These are phyloP conservation scores for Globisporangium sylvaticum DNA, from an alignment of 352 stramenopile species.

Conservation along the genomic window DNA sequence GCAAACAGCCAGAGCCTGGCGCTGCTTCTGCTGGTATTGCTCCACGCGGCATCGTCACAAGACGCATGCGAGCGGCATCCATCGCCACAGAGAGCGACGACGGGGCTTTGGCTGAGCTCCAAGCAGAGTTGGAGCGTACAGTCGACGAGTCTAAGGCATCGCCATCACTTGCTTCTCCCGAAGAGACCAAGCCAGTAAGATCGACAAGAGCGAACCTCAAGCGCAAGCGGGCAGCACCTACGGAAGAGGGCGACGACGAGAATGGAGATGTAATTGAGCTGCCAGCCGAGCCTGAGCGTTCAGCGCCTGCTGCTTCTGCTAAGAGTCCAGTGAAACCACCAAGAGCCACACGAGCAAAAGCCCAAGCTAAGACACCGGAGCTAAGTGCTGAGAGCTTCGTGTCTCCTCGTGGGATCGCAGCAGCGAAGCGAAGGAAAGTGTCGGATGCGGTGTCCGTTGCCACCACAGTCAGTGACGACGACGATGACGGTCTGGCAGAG, in stretches of 20 bases:
- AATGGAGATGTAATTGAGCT: conserved; percentile 6
- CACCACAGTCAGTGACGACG: conserved; percentile 21
- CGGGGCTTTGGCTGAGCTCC: conserved; percentile 1
- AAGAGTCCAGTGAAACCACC: conserved; percentile 4
- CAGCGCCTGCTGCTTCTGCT: not conserved
- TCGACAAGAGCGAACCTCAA: not conserved
- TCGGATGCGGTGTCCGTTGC: conserved; percentile 17
- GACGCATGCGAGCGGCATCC: conserved; percentile 8
- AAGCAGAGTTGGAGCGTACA: conserved; percentile 9
- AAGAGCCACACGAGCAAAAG: conserved; percentile 2
- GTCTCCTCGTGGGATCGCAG: not conserved
- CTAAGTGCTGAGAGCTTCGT: not conserved
- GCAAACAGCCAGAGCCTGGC: not conserved
- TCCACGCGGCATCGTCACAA: not conserved
- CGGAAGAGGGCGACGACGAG: not conserved
- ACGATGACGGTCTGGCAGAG: conserved; percentile 23
- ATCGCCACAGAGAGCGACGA: conserved; percentile 4
- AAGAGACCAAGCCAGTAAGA: not conserved
- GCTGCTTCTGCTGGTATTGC: conserved; percentile 7
- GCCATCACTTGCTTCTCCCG: not conserved
- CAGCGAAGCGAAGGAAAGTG: not conserved
- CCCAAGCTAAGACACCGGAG: too few relatives aligned
- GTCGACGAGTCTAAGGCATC: not conserved
- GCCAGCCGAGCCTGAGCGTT: conserved; percentile 7
- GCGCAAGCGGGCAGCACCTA: not conserved